A percentile compares a stretch with the other conserved stretches of the same genome.
These are phyloP conservation scores for Cynara cardunculus DNA, from an alignment of 129 eudicot genomes.

Conservation along the genomic window DNA sequence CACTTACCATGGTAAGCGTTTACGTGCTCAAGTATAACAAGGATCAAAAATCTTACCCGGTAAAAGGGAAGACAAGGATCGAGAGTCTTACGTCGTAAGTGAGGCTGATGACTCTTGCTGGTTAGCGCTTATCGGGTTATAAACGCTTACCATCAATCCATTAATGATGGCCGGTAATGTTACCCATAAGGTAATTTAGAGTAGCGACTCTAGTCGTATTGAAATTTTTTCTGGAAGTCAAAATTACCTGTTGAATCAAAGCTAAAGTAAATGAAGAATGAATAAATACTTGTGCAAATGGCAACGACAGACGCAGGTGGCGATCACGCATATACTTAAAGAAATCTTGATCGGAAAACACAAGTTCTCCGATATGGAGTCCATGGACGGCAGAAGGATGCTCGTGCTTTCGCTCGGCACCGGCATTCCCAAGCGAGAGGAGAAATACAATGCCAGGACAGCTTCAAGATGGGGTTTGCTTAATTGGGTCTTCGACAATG, in stretches of 20 bases:
- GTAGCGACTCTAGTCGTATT: no score
- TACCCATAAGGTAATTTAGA: no score
- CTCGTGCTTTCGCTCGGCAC: slow-evolving; percentile 72
- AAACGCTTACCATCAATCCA: no score
- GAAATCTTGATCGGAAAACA: slow-evolving; percentile 47
- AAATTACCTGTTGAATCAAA: background rate
- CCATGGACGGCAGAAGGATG: slow-evolving; percentile 50
- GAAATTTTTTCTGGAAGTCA: no score
- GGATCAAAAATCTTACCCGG: no score
- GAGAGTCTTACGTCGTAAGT: no score
- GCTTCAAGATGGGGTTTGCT: slow-evolving; percentile 68
- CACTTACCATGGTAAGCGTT: no score
- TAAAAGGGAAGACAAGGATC: no score
- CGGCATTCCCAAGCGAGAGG: slow-evolving; percentile 46
- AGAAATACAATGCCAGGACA: slow-evolving; percentile 37
- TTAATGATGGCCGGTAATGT: no score
- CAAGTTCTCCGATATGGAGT: slow-evolving; percentile 29
- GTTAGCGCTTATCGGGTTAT: background rate
- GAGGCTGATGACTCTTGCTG: no score
- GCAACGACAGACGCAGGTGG: slow-evolving; percentile 59
- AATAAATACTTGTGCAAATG: background rate
- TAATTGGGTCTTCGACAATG: slow-evolving; percentile 58
- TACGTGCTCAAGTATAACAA: no score
- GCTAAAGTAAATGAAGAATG: background rate
- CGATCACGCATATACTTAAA: slow-evolving; percentile 57